A percentile compares a stretch with the other conserved stretches of the same genome.
phyloP scores from a whole-genome alignment of 345 rosid genomes.

The Rubroshorea leprosula region DNA sequence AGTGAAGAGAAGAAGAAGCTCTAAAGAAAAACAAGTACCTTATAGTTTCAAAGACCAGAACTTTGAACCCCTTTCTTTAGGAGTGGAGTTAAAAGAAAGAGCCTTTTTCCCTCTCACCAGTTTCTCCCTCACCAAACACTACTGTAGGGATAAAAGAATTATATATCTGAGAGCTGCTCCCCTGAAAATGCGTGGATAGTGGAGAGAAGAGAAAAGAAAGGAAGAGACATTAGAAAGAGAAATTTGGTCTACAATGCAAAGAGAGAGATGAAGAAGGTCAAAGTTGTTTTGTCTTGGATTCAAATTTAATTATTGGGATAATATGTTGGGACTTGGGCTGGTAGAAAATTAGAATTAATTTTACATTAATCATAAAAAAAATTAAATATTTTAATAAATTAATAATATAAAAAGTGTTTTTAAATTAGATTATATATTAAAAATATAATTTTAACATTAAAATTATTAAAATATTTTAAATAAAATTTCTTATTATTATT shows the following conservation, averaged over 20 bases:
- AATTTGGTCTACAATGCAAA: slow-evolving; percentile 45
- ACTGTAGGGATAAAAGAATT: slow-evolving; percentile 30
- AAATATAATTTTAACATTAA: no score
- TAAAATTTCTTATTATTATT: no score
- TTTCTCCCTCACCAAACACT: slow-evolving; percentile 17
- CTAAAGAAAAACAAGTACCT: slow-evolving; percentile 21
- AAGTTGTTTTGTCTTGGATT: slow-evolving; percentile 21
- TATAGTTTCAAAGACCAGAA: slow-evolving; percentile 27
- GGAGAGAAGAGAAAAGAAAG: slow-evolving; percentile 2
- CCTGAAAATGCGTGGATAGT: slow-evolving; percentile 41
- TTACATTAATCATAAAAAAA: no score
- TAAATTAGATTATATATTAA: no score
- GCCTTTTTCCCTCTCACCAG: slow-evolving; percentile 9
- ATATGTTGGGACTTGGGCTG: no score
- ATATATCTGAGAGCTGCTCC: slow-evolving; percentile 22
- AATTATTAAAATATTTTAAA: no score
- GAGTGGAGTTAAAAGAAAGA: slow-evolving; percentile 22
- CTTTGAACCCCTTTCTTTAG: slow-evolving; percentile 27
- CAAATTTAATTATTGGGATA: no score
- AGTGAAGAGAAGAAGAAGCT: slow-evolving; percentile 20
- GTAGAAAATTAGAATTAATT: no score
- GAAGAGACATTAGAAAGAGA: slow-evolving; percentile 12
- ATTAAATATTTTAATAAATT: no score
- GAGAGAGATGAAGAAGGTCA: slow-evolving; percentile 35
- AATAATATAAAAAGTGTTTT: no score